A percentile compares a stretch with the other conserved stretches of the same genome.
Evolutionary conservation across 805 yeast genomes (phyloP).

Genomic region (Saccharomycopsis sp.): DNA sequence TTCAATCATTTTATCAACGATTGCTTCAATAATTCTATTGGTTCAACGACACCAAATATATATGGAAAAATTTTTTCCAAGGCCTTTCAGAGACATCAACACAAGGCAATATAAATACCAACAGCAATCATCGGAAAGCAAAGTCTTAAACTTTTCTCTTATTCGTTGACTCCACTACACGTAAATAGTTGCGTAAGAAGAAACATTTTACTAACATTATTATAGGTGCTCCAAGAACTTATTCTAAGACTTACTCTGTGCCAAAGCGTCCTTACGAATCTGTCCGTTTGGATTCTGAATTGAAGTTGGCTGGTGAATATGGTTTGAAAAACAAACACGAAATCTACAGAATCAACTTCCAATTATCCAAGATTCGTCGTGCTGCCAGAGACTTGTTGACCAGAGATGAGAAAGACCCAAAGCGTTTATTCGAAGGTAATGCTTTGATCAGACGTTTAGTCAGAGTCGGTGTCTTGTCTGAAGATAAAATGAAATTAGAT

Average conservation of each 20-base stretch:
- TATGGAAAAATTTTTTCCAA: no score
- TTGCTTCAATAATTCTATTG: no score
- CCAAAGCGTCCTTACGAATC: conserved; percentile 99
- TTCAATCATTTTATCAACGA: no score
- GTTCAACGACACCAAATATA: no score
- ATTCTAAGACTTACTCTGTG: conserved; percentile 99
- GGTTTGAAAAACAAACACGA: conserved; percentile 99
- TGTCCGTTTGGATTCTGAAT: conserved; percentile 98
- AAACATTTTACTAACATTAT: conserved; percentile 10
- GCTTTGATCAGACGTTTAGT: conserved; percentile 99
- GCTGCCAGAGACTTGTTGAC: conserved; percentile 99
- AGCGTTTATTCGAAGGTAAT: conserved; percentile 99
- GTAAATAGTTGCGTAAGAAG: background rate
- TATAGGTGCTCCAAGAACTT: conserved; percentile 95
- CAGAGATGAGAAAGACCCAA: conserved; percentile 99
- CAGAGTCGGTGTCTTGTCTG: conserved; percentile 95
- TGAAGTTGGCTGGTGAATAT: conserved; percentile 99
- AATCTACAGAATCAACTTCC: conserved; percentile 99
- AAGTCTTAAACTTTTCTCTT: no score
- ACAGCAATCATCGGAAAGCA: no score
- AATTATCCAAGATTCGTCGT: conserved; percentile 98
- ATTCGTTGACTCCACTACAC: background rate
- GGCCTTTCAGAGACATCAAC: no score
- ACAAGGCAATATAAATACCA: no score
- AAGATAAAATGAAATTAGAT: conserved; percentile 99